phyloP scores from a whole-genome alignment of 495 filamentous ascomycete species.

The Haplographium delicatum region DNA sequence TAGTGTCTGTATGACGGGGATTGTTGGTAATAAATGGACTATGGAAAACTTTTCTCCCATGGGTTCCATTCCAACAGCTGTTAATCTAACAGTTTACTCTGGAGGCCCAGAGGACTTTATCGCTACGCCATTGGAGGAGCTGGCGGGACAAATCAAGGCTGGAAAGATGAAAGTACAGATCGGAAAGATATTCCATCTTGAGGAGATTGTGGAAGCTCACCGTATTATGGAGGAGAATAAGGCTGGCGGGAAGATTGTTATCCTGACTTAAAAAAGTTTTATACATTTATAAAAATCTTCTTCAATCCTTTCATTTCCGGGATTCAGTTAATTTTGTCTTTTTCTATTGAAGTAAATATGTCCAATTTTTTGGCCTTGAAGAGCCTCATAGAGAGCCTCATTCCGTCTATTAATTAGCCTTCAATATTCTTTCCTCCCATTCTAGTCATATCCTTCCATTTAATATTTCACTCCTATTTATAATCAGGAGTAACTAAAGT shows the following conservation, averaged over 20 bases:
- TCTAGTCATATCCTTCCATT: too few species aligned
- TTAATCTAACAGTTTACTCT: slow-evolving; percentile 40
- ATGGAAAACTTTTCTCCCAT: slow-evolving; percentile 42
- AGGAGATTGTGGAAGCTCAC: slow-evolving; percentile 36
- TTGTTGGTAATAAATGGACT: slow-evolving; percentile 45
- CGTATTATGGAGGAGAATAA: slow-evolving; percentile 34
- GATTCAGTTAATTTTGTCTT: too few species aligned
- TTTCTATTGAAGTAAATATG: too few species aligned
- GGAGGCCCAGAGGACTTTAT: slow-evolving; percentile 41
- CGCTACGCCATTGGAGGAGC: slow-evolving; percentile 40
- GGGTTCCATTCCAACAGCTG: slow-evolving; percentile 37
- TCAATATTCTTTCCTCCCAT: too few species aligned
- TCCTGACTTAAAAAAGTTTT: slow-evolving; percentile 15
- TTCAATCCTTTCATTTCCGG: too few species aligned
- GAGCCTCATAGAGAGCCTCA: too few species aligned
- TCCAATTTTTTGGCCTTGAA: too few species aligned
- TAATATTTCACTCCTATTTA: too few species aligned
- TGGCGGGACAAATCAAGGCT: slow-evolving; percentile 36
- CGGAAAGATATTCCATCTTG: slow-evolving; percentile 35
- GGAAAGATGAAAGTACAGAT: slow-evolving; percentile 33
- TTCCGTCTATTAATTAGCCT: too few species aligned
- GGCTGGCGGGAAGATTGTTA: slow-evolving; percentile 37
- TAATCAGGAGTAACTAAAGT: too few species aligned
- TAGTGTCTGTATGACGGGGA: slow-evolving; percentile 45
- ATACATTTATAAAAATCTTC: too few species aligned